These are phyloP conservation scores for Yamadazyma olivae DNA, from an alignment of 805 yeast species.

Conservation along the genomic window DNA sequence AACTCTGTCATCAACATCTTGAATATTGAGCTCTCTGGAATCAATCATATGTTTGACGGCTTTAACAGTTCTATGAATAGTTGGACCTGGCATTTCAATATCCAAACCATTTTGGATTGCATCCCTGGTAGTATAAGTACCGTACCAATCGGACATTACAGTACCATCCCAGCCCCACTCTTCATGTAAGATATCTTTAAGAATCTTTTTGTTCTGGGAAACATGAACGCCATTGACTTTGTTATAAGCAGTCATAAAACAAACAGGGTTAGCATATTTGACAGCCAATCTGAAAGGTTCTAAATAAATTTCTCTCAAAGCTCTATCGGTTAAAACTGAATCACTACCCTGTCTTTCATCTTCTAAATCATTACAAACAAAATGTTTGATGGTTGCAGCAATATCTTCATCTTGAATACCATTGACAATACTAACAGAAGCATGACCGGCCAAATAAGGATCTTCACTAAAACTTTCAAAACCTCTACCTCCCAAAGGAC, in stretches of 20 bases:
- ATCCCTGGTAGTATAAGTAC: conserved; percentile 46
- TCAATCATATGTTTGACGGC: conserved; percentile 41
- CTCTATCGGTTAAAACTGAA: conserved; percentile 52
- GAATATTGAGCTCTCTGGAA: conserved; percentile 37
- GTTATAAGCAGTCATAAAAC: conserved; percentile 63
- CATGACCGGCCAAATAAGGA: conserved; percentile 46
- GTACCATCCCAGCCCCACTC: conserved; percentile 61
- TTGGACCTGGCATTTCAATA: conserved; percentile 69
- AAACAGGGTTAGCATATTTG: conserved; percentile 47
- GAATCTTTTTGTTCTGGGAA: conserved; percentile 40
- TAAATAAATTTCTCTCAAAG: conserved; percentile 62
- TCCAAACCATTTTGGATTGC: conserved; percentile 55
- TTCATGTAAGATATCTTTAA: conserved; percentile 45
- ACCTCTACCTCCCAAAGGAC: conserved; percentile 63
- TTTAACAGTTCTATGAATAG: conserved; percentile 41
- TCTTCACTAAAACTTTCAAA: conserved; percentile 65
- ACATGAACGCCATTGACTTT: conserved; percentile 61
- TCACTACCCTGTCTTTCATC: conserved; percentile 50
- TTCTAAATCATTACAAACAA: conserved; percentile 61
- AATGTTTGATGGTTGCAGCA: conserved; percentile 61
- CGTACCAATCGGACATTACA: conserved; percentile 65
- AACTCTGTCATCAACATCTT: conserved; percentile 47
- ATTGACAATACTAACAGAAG: conserved; percentile 45
- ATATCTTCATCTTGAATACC: conserved; percentile 55
- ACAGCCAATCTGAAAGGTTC: conserved; percentile 62